A percentile compares a stretch with the other conserved stretches of the same genome.
Evolutionary conservation across 495 filamentous ascomycete species (phyloP).

Genomic region (Trypethelium eluteriae): DNA sequence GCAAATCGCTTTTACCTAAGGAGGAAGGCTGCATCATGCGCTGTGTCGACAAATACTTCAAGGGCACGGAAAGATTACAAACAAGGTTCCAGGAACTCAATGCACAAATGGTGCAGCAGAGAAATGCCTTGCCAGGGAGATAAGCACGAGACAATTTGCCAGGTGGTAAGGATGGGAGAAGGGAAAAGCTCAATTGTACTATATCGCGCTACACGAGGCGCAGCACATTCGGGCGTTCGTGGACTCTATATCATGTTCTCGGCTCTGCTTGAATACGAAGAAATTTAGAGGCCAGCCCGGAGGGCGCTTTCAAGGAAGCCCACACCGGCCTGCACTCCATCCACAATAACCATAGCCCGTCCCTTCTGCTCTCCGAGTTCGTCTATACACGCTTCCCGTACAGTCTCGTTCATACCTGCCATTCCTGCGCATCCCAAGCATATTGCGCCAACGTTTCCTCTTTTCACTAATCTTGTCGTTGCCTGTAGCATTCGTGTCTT

Average conservation of each 20-base stretch:
- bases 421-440: slow-evolving; percentile 85
- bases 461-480: slow-evolving; percentile 51
- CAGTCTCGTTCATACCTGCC: slow-evolving; percentile 77
- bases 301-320: slow-evolving; percentile 53
- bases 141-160: slow-evolving; percentile 14
- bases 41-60: slow-evolving; percentile 92
- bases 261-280: not conserved
- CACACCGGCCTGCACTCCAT: slow-evolving; percentile 75
- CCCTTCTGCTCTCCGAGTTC: slow-evolving; percentile 56
- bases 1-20: slow-evolving; percentile 76
- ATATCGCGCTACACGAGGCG: not conserved
- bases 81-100: slow-evolving; percentile 94
- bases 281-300: slow-evolving; percentile 23
- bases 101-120: slow-evolving; percentile 71
- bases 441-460: slow-evolving; percentile 54
- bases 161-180: not conserved
- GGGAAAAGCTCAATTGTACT: not conserved
- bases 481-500: slow-evolving; percentile 56
- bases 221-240: not conserved
- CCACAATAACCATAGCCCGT: slow-evolving; percentile 59
- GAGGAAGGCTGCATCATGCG: slow-evolving; percentile 86
- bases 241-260: not conserved
- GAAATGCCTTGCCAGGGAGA: slow-evolving; percentile 42
- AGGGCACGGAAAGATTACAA: slow-evolving; percentile 73
- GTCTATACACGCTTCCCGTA: slow-evolving; percentile 59